Evolutionary conservation across 768 basidiomycete genomes (phyloP), one percentile per base, ranked within the genome.

Genomic region (Panaeolus papilionaceus): DNA sequence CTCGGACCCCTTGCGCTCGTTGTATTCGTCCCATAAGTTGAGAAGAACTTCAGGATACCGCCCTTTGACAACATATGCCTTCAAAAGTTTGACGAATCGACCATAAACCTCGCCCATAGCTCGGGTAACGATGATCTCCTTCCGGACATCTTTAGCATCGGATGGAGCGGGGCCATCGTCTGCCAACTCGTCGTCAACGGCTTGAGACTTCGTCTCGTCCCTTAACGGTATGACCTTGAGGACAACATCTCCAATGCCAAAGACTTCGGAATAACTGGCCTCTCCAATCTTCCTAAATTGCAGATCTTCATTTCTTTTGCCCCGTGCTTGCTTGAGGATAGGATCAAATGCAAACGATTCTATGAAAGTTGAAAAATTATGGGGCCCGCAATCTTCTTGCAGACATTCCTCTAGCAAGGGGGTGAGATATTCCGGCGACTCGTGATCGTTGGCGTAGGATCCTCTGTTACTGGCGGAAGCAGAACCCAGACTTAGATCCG

Each of bases 261-360:
- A 99, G 37, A 99, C 98, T 75, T 99, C 98, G 0, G 95, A 97
- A 78, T 92, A 99, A 62, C 93, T 94, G 7, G 98, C 98, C 80
- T 99, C 98, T 47, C 97, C 97, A 58, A 98, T 90, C 79, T 99
- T 99, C 71, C 79, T 83, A 78, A 95, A 95, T 6, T 66, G 77
- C 26, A 77, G 68, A 39, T 68, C 79, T 70, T 42, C 61, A 10
- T 40, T 63, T 1, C 67, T 51, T 16, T 64, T 66, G 16, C 64
- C 67, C 12, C 71, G 67, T 23, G 74, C 71, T n/a, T 73, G 71
- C 71, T 79, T 71, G 67, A 92, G 84, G 64, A 92, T 82, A 2
- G 89, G 85, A 72, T 94, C 93, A 69, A 85, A 87, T 10, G 91
- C 92, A 73, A 95, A 95, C 23, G 88, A 87, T 70, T 91, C 87